Base-by-base conservation (phyloP, 306 rosid genomes). In the Prunus mira region DNA sequence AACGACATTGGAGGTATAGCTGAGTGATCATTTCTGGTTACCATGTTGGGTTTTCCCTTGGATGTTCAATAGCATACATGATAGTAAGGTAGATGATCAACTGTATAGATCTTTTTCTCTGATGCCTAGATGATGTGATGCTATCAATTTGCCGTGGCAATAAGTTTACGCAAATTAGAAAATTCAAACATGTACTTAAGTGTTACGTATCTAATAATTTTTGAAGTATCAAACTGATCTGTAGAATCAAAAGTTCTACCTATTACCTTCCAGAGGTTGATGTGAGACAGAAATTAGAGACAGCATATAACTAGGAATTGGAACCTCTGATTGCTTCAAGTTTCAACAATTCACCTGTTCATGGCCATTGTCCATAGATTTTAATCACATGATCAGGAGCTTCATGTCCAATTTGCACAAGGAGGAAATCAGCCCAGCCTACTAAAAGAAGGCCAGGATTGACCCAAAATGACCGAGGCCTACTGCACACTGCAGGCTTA, bases 31-130 rank as follows among this genome's bases (percentile, higher is more conserved):
- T 65, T 38, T 65, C n/a, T 8, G 28, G 38, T 25, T 50, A 43
- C 45, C 74, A 67, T 32, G 64, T 54, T 50, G 24, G 46, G 51
- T 60, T 45, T 25, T 20, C 10, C 60, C 68, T 4, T 11, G 27
- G 72, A 6, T 64, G 70, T 65, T 64, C 60, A 1, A 7, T 49
- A 49, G 50, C 38, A 63, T 49, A 54, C n/a, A 66, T 45, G 15
- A 41, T 46, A 34, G 41, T 45, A 27, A 67, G 67, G 67, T 56
- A 25, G 47, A 43, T 25, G 51, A 68, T 50, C 80, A 67, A 67
- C 13, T 58, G 67, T 67, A 56, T 15, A 56, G 30, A 15, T 12
- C 13, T 76, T 43, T 56, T 52, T 56, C 28, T 34, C n/a, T 14
- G 41, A 22, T 51, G 72, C 24, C 17, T 55, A 38, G 56, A 50